These are phyloP conservation scores for Tuctoria greenei DNA, from an alignment of 176 grass and related monocot genomes.

Conservation along the genomic window DNA sequence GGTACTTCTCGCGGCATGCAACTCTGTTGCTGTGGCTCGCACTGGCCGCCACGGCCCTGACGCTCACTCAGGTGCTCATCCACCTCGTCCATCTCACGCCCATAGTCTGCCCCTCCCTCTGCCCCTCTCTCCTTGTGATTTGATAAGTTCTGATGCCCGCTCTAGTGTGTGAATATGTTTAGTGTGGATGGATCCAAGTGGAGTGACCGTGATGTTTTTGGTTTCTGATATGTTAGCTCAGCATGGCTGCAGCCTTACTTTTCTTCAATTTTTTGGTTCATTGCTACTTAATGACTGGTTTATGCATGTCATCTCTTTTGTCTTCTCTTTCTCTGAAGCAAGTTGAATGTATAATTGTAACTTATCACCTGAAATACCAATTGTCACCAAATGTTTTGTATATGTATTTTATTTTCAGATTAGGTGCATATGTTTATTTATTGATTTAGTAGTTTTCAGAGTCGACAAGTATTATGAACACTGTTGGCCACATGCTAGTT, in stretches of 20 bases:
- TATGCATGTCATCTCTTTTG: too few species aligned
- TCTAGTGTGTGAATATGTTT: not conserved
- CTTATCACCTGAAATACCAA: too few species aligned
- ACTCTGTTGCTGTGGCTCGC: constrained; percentile 57
- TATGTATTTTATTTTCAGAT: not conserved
- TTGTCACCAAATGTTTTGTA: too few species aligned
- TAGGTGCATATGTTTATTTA: not conserved
- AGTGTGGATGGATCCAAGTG: constrained; percentile 30
- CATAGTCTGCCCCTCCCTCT: not conserved
- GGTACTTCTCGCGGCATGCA: constrained; percentile 17
- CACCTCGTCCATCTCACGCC: constrained; percentile 51
- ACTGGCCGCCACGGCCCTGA: constrained; percentile 55
- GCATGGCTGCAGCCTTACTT: not conserved
- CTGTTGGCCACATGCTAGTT: not conserved
- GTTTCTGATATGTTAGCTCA: not conserved
- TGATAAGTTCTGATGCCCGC: not conserved
- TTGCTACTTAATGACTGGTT: too few species aligned
- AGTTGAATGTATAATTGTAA: too few species aligned
- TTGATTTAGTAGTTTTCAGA: too few species aligned
- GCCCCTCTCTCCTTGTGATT: not conserved
- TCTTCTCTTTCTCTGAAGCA: too few species aligned
- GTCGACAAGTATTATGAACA: not conserved
- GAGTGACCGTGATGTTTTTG: not conserved
- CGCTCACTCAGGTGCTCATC: constrained; percentile 85
- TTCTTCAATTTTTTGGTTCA: not conserved